These are phyloP conservation scores for Nyctanthes arbortristis DNA, from an alignment of 257 asterid species.

Conservation along the genomic window DNA sequence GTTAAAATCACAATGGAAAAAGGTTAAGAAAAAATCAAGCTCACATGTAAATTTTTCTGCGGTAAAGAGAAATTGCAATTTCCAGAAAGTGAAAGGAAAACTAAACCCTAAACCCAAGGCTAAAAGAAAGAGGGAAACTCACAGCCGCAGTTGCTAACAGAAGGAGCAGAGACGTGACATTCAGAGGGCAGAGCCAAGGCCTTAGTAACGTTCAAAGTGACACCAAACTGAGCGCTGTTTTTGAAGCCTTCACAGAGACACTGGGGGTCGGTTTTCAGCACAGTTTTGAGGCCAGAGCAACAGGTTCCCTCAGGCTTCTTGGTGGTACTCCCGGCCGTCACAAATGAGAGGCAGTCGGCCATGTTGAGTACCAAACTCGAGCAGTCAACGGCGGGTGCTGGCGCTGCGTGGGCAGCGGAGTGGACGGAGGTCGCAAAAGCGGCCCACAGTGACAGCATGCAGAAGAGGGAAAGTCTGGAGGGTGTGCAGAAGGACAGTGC, in stretches of 20 bases:
- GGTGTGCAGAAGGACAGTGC: not conserved
- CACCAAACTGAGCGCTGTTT: constrained; percentile 84
- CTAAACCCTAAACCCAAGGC: not conserved
- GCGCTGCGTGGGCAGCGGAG: constrained; percentile 53
- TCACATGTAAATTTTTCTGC: no score
- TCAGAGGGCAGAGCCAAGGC: constrained; percentile 80
- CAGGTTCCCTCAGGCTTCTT: constrained; percentile 65
- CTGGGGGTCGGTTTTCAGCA: constrained; percentile 66
- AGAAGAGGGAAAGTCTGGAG: not conserved
- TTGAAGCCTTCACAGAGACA: constrained; percentile 78
- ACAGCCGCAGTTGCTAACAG: constrained; percentile 72
- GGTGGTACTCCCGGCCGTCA: constrained; percentile 60
- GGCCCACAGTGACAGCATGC: not conserved
- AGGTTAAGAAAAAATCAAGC: no score
- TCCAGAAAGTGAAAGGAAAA: not conserved
- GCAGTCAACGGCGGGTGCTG: constrained; percentile 82
- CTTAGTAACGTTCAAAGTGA: constrained; percentile 67
- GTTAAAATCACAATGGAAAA: no score
- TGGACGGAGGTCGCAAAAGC: not conserved
- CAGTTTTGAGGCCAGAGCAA: constrained; percentile 75
- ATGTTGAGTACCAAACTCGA: constrained; percentile 51
- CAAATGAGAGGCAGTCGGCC: constrained; percentile 81
- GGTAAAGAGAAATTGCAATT: no score
- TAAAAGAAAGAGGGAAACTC: constrained; percentile 23
- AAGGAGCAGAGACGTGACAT: constrained; percentile 77